Evolutionary conservation across 345 rosid species (phyloP).

Genomic region (Diplotaxis tenuifolia): DNA sequence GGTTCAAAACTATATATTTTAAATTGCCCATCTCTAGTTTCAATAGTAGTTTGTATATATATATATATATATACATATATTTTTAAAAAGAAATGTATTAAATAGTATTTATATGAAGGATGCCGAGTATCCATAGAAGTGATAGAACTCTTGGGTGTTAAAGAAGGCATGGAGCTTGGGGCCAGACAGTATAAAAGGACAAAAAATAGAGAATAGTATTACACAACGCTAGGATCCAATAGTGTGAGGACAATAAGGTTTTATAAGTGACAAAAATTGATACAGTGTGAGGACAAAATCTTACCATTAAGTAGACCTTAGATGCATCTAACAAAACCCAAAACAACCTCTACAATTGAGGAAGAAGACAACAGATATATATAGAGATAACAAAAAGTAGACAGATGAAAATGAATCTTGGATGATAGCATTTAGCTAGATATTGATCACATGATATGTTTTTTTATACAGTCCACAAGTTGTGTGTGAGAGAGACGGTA

Average conservation of each 20-base stretch:
- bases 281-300: slow-evolving; percentile 18
- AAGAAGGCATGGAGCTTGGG: slow-evolving; percentile 28
- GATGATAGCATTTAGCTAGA: slow-evolving; percentile 16
- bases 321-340: slow-evolving; percentile 28
- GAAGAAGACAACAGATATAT: slow-evolving; percentile 11
- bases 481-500: slow-evolving; percentile 14
- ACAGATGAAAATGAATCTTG: slow-evolving; percentile 19
- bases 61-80: too few relatives aligned
- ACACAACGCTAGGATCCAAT: slow-evolving; percentile 22
- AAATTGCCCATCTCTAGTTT: background rate
- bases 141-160: slow-evolving; percentile 11
- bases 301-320: slow-evolving; percentile 11
- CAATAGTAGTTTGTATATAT: background rate
- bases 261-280: slow-evolving; percentile 18
- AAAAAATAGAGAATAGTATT: slow-evolving; percentile 27
- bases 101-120: background rate
- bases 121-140: background rate
- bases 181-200: slow-evolving; percentile 20
- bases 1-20: background rate
- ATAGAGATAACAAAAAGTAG: background rate
- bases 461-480: slow-evolving; percentile 20
- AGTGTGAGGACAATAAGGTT: slow-evolving; percentile 27
- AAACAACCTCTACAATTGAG: slow-evolving; percentile 8
- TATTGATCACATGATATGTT: slow-evolving; percentile 34
- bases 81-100: background rate